Percentiles rank a stretch among this genome's conserved stretches.
Evolutionary conservation across 225 moss, liverwort and hornwort species (phyloP).

Genomic region (Pseudisothecium myosuroides): DNA sequence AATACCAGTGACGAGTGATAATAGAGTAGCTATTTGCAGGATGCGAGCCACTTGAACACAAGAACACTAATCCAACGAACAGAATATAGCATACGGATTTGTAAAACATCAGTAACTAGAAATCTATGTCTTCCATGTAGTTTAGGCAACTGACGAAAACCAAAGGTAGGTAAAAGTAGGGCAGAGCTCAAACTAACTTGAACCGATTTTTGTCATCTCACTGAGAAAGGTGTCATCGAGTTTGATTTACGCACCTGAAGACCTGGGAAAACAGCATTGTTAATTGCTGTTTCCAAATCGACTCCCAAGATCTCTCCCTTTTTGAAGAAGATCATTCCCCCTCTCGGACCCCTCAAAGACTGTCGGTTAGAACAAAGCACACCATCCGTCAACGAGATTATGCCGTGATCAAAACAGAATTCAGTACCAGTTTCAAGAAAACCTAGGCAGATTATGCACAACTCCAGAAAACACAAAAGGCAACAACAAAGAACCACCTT

Average conservation of each 20-base stretch:
- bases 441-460: background rate
- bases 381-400: background rate
- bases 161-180: background rate
- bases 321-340: slow-evolving; percentile 84
- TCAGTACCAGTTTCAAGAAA: background rate
- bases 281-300: slow-evolving; percentile 63
- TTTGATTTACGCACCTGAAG: slow-evolving; percentile 43
- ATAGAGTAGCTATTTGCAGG: background rate
- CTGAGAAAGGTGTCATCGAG: background rate
- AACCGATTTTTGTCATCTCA: background rate
- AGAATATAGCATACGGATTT: background rate
- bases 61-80: background rate
- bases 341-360: slow-evolving; percentile 83
- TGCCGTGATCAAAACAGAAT: background rate
- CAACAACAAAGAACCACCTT: background rate
- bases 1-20: background rate
- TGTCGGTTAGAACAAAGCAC: background rate
- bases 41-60: background rate
- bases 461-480: background rate
- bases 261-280: slow-evolving; percentile 84
- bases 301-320: slow-evolving; percentile 57
- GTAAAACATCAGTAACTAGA: background rate
- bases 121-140: background rate
- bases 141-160: background rate
- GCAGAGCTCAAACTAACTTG: background rate